Percentiles rank a stretch among this genome's conserved stretches.
Conservation (phyloP, 164 flowering plant species). For the Annona squamosa region DNA sequence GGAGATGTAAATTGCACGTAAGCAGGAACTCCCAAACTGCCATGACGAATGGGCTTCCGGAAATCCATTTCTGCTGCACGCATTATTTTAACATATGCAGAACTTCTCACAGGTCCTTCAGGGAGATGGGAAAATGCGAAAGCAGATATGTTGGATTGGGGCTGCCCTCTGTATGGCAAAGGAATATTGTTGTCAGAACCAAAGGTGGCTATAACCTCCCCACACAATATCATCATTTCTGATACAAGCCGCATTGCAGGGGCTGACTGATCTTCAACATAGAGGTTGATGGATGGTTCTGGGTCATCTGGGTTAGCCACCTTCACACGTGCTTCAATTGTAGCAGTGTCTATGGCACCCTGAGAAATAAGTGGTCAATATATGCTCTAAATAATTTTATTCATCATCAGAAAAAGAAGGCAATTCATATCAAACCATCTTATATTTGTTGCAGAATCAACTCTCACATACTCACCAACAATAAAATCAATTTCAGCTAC, state of each 20-base stretch:
- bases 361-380: constrained; percentile 13
- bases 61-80: constrained; percentile 91
- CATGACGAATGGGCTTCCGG: constrained; percentile 82
- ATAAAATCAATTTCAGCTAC: too few relatives aligned
- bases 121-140: constrained; percentile 87
- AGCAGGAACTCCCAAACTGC: constrained; percentile 81
- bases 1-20: constrained; percentile 99
- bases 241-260: constrained; percentile 94
- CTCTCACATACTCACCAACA: too few relatives aligned
- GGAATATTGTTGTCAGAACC: constrained; percentile 70
- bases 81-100: constrained; percentile 71
- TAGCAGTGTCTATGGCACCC: constrained; percentile 81
- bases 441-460: too few relatives aligned
- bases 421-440: too few relatives aligned
- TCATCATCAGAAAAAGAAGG: too few relatives aligned
- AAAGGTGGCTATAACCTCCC: constrained; percentile 78
- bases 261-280: constrained; percentile 85
- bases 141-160: constrained; percentile 63
- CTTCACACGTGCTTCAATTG: constrained; percentile 77
- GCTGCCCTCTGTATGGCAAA: constrained; percentile 94
- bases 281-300: constrained; percentile 75
- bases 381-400: not conserved
- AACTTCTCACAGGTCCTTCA: constrained; percentile 85
- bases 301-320: constrained; percentile 83
- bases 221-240: constrained; percentile 97